A percentile compares a stretch with the other conserved stretches of the same genome.
phyloP scores from a whole-genome alignment of 1,284 basidiomycete genomes.

The Ganoderma leucocontextum region DNA sequence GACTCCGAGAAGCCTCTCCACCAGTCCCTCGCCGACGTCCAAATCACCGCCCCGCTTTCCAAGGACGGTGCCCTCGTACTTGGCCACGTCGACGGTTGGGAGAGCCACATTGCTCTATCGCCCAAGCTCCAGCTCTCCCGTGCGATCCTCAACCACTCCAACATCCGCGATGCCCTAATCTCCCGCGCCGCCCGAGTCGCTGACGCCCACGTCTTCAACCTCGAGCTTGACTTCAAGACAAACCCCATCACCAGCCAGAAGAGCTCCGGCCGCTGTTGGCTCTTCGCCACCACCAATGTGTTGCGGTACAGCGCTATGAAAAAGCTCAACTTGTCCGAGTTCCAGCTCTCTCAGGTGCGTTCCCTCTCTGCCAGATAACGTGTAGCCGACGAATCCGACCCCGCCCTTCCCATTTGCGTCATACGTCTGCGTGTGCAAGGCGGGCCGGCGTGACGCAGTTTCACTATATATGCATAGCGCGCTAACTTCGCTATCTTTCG shows the following conservation, averaged over 20 bases:
- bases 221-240: slow-evolving; percentile 81
- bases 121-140: slow-evolving; percentile 82
- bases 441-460: neutral
- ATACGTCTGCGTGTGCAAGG: neutral
- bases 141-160: slow-evolving; percentile 80
- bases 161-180: slow-evolving; percentile 73
- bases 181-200: slow-evolving; percentile 70
- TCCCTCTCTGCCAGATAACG: neutral
- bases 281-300: slow-evolving; percentile 92
- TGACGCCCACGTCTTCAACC: slow-evolving; percentile 88
- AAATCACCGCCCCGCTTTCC: slow-evolving; percentile 39
- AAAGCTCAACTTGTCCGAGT: slow-evolving; percentile 85
- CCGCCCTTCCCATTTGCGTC: neutral
- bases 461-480: neutral
- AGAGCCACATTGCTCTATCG: slow-evolving; percentile 60
- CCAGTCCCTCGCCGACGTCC: slow-evolving; percentile 32
- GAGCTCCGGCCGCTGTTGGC: slow-evolving; percentile 89
- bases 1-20: slow-evolving; percentile 43
- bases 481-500: neutral
- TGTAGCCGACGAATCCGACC: neutral
- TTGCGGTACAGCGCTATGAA: slow-evolving; percentile 87
- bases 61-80: slow-evolving; percentile 67
- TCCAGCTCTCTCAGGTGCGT: slow-evolving; percentile 87
- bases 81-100: slow-evolving; percentile 70
- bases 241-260: slow-evolving; percentile 90